Evolutionary conservation across 148 eudicot genomes (phyloP).

Genomic region (Arbutus unedo): DNA sequence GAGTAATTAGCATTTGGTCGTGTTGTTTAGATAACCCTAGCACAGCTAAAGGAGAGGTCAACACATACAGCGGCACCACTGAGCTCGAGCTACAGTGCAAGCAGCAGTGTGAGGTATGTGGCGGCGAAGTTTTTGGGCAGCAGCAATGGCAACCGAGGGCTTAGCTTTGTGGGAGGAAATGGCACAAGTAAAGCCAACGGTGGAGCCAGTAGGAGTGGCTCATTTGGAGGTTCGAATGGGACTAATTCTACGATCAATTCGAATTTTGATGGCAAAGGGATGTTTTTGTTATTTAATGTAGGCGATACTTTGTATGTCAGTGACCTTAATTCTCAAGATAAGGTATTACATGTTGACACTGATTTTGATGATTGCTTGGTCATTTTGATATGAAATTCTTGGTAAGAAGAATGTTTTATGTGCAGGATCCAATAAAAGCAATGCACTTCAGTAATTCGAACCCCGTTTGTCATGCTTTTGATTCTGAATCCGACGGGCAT

Average conservation of each 20-base stretch:
- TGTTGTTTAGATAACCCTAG: slow-evolving; percentile 32
- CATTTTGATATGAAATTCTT: neutral
- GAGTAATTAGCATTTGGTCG: slow-evolving; percentile 8
- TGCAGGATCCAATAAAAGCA: slow-evolving; percentile 43
- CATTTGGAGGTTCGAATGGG: slow-evolving; percentile 23
- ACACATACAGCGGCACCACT: slow-evolving; percentile 17
- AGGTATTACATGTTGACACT: slow-evolving; percentile 27
- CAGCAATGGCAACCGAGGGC: slow-evolving; percentile 32
- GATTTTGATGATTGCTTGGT: neutral
- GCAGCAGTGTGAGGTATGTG: slow-evolving; percentile 37
- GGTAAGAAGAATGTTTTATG: slow-evolving; percentile 2
- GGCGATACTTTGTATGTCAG: slow-evolving; percentile 38
- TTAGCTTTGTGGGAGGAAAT: slow-evolving; percentile 34
- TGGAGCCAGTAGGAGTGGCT: slow-evolving; percentile 26
- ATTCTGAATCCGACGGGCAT: slow-evolving; percentile 41
- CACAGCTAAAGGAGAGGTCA: slow-evolving; percentile 37
- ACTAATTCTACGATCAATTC: slow-evolving; percentile 15
- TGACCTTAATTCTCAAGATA: slow-evolving; percentile 36
- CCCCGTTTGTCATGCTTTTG: slow-evolving; percentile 42
- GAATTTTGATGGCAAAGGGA: slow-evolving; percentile 42
- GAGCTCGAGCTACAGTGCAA: slow-evolving; percentile 27
- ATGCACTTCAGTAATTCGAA: slow-evolving; percentile 37
- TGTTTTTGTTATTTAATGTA: slow-evolving; percentile 36
- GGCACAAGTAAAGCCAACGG: slow-evolving; percentile 28
- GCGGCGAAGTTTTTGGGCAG: slow-evolving; percentile 31